Percentiles rank a stretch among this genome's conserved stretches.
Evolutionary conservation across 2,329 filamentous ascomycete genomes (phyloP).

Genomic region (Trichoderma pleuroti): DNA sequence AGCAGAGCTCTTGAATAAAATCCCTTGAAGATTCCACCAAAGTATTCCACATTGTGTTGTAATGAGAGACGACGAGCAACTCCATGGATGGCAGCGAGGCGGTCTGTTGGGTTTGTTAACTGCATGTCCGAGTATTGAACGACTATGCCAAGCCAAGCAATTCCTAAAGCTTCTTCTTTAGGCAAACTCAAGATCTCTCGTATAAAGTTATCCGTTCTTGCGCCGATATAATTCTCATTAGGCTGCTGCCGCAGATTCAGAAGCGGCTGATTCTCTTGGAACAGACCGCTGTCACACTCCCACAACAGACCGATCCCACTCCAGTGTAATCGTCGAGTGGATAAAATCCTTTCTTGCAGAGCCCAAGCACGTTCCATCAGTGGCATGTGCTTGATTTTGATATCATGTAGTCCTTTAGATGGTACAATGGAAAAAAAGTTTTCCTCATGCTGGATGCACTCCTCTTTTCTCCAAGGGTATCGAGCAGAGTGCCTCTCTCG

Average conservation of each 20-base stretch:
- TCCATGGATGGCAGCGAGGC: not conserved
- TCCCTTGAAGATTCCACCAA: not conserved
- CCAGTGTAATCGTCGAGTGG: not conserved
- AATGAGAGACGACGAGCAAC: not conserved
- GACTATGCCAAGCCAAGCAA: not conserved
- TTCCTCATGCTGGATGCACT: not conserved
- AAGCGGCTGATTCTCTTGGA: not conserved
- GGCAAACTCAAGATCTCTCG: not conserved
- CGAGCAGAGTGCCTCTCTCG: not conserved
- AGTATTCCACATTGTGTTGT: not conserved
- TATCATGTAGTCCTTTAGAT: not conserved
- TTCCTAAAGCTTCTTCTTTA: not conserved
- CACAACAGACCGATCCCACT: not conserved
- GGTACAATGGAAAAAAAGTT: not conserved
- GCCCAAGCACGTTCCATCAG: not conserved
- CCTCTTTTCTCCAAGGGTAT: not conserved
- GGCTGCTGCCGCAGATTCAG: not conserved
- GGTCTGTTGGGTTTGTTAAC: not conserved
- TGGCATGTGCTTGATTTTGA: accelerated
- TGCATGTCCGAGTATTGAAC: not conserved
- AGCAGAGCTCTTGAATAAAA: not conserved
- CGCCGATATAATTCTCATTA: not conserved
- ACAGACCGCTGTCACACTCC: not conserved
- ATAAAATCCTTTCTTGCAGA: not conserved
- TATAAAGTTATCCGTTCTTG: not conserved